Evolutionary conservation across 2,329 filamentous ascomycete genomes (phyloP), one percentile per base, ranked within the genome.

Genomic region (Aspergillus nomiae): DNA sequence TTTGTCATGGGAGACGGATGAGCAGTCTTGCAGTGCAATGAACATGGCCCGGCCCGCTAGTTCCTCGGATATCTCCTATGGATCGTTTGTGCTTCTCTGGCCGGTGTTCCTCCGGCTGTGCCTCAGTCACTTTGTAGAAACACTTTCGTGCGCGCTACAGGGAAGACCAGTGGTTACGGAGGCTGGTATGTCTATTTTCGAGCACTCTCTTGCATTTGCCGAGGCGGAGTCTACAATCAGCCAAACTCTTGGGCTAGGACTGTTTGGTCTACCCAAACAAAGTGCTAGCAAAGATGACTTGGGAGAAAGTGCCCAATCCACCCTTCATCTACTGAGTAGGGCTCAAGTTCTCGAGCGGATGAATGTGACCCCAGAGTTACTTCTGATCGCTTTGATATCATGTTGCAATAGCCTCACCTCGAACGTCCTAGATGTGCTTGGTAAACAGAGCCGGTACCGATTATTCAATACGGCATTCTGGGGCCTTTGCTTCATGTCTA

Each of bases 161-260:
- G 94, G 94, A 36, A 88, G 91, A 2, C 86, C 88, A 2, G 86
- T 92, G 0, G 87, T 91, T 66, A 90, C 92, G 0, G 95, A 98
- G 78, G 96, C 92, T 1, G 94, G 93, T 21, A 97, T 98, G 92
- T 97, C 94, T 0, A 86, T 97, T 2, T 97, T 98, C 71, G 95
- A 99, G 75, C 94, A 97, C 73, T 97, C 94, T 0, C 83, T 99
- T 10, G 94, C 94, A 2, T 99, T 98, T 79, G 92, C 94, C 12
- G 95, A 99, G 77, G 94, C 94, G 10, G 95, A 99, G 76, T 90
- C 92, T 34, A 91, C 94, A 67, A 89, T 97, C 53, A 89, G 89
- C 70, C 91, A 89, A 67, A 91, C 93, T 57, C 85, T 97, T 16
- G 90, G 90, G 14, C 87, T 93, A 76, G 88, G 89, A 0, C 71